Conservation (phyloP, 441 rosid genomes). For the Raphanus hybrid region DNA sequence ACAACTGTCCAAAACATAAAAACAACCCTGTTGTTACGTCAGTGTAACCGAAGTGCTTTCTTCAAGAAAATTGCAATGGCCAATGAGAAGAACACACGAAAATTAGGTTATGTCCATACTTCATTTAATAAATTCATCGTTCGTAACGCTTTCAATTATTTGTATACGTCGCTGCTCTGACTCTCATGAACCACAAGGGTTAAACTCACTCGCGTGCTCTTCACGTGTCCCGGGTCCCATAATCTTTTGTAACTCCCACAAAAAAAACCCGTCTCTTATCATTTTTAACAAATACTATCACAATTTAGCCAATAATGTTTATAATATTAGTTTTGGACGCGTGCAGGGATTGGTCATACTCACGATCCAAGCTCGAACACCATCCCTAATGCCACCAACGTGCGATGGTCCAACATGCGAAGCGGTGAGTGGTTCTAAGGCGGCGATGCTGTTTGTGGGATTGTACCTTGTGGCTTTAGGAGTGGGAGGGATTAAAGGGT, state of each 20-base stretch:
- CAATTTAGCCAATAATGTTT: not conserved
- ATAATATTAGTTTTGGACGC: not conserved
- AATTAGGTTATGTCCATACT: constrained; percentile 33
- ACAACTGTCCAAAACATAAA: constrained; percentile 31
- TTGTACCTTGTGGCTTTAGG: constrained; percentile 87
- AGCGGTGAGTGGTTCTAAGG: constrained; percentile 57
- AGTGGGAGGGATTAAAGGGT: constrained; percentile 92
- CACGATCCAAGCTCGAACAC: constrained; percentile 71
- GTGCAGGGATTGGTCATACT: constrained; percentile 82
- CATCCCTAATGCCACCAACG: constrained; percentile 67
- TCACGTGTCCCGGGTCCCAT: constrained; percentile 40
- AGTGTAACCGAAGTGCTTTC: constrained; percentile 37
- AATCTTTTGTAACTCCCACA: constrained; percentile 12
- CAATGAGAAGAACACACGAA: constrained; percentile 35
- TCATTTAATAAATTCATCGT: constrained; percentile 37
- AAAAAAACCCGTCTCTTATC: not conserved
- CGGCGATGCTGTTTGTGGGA: constrained; percentile 72
- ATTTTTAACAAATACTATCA: constrained; percentile 3
- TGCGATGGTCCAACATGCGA: constrained; percentile 57
- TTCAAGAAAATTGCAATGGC: constrained; percentile 36
- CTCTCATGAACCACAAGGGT: constrained; percentile 40
- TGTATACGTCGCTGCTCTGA: constrained; percentile 35
- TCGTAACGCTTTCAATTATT: constrained; percentile 39
- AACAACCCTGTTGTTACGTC: constrained; percentile 32
- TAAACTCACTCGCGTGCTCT: constrained; percentile 29